Base-by-base conservation (phyloP, 2,329 filamentous ascomycete species). In the Aspergillus hortae region DNA sequence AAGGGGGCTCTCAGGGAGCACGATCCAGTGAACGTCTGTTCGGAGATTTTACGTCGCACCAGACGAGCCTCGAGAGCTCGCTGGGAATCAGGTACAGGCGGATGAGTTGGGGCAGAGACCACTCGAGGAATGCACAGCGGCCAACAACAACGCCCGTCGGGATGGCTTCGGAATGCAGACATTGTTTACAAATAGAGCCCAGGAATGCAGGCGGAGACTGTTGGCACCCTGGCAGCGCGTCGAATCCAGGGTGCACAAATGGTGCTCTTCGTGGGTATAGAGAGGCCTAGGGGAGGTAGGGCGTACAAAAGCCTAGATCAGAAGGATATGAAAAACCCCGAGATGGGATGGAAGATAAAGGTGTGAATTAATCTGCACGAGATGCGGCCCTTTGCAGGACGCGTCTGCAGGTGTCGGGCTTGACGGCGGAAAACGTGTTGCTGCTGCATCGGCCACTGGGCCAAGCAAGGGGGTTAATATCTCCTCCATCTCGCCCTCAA, bases 371-470 rank as follows among this genome's bases (percentile, higher is more conserved):
- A 48, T 55, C 59, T 55, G 64, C 63, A 68, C 66, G 63, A 65
- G 59, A 11, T 25, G 46, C 52, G 55, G 54, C 56, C 56, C 57
- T 60, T 49, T 60, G 59, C 59, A 62, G 59, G 46, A 61, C 58
- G 60, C 60, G 59, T 62, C 36, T 58, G 61, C 56, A 61, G 51
- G 53, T 60, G 61, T 50, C 65, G 40, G 40, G 63, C 64, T 63
- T 66, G 60, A 59, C 60, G 53, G 61, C 63, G 66, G 57, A 68
- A 30, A 71, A 72, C 67, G 68, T 71, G 69, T 68, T 58, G 55
- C 53, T 58, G 61, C 61, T 59, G 15, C 40, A 21, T 42, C 40
- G 40, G 40, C 14, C 40, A 19, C 54, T 53, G 54, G 36, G 48
- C 53, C 54, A 69, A 53, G 69, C 69, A 72, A 72, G 69, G 69